Conservation (phyloP, 257 asterid genomes). For the Solanum clarkiae region DNA sequence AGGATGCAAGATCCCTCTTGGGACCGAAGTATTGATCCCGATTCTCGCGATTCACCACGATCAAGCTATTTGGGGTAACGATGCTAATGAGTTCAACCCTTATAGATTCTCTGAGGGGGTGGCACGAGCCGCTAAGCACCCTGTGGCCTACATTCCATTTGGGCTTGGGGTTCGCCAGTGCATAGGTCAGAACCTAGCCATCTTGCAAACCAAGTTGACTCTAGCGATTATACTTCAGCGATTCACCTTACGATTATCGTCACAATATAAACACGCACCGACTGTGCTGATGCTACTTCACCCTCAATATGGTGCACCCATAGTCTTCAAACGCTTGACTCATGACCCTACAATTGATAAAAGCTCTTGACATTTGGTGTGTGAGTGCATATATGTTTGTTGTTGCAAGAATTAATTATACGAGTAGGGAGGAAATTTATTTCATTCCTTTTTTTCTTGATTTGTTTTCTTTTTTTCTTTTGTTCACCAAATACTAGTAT, state of each 20-base stretch:
- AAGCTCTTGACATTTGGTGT: background rate
- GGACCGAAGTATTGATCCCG: slow-evolving; percentile 30
- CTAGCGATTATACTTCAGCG: slow-evolving; percentile 30
- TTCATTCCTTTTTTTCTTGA: background rate
- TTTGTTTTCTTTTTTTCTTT: background rate
- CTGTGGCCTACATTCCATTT: slow-evolving; percentile 26
- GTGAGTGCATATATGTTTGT: slow-evolving; percentile 10
- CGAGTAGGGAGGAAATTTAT: slow-evolving; percentile 8
- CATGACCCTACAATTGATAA: background rate
- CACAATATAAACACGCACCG: slow-evolving; percentile 33
- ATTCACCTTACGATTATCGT: slow-evolving; percentile 14
- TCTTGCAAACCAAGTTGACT: slow-evolving; percentile 27
- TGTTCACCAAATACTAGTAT: background rate
- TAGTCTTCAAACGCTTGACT: slow-evolving; percentile 18
- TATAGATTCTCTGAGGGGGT: slow-evolving; percentile 23
- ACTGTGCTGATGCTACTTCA: slow-evolving; percentile 36
- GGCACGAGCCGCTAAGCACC: slow-evolving; percentile 28
- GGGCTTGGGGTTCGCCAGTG: slow-evolving; percentile 39
- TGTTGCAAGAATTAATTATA: background rate
- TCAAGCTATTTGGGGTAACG: slow-evolving; percentile 28
- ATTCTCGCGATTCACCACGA: slow-evolving; percentile 42
- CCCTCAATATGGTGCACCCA: slow-evolving; percentile 38
- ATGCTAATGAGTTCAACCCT: slow-evolving; percentile 33
- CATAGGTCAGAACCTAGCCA: slow-evolving; percentile 30
- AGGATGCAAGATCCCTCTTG: slow-evolving; percentile 26